phyloP scores from a whole-genome alignment of 257 asterid genomes.

The Solanum clarkiae region DNA sequence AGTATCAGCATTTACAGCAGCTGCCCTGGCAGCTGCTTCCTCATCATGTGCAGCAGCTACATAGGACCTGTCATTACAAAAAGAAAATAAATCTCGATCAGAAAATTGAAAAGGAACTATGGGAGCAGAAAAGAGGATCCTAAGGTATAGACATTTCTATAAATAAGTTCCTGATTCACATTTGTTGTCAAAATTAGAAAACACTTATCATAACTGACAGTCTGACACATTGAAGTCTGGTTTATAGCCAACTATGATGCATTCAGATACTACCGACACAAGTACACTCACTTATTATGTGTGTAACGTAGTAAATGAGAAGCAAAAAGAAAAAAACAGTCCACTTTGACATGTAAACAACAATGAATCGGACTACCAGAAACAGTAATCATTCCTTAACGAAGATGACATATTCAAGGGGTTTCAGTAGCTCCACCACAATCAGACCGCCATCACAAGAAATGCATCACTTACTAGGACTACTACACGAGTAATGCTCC shows the following conservation, averaged over 20 bases:
- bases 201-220: neutral
- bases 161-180: neutral
- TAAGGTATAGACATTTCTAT: neutral
- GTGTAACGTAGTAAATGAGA: neutral
- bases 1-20: constrained; percentile 43
- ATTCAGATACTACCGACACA: neutral
- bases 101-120: neutral
- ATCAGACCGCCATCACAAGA: neutral
- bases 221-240: neutral
- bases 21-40: constrained; percentile 65
- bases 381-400: neutral
- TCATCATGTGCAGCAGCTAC: constrained; percentile 57
- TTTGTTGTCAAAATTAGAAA: neutral
- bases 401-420: neutral
- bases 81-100: neutral
- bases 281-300: neutral
- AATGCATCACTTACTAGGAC: neutral
- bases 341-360: neutral
- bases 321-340: neutral
- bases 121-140: neutral
- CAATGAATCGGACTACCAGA: neutral
- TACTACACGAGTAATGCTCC: neutral
- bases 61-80: constrained; percentile 34
- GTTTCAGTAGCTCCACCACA: neutral
- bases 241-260: neutral